phyloP scores from a whole-genome alignment of 106 monocot species.

The Acorus calamus region DNA sequence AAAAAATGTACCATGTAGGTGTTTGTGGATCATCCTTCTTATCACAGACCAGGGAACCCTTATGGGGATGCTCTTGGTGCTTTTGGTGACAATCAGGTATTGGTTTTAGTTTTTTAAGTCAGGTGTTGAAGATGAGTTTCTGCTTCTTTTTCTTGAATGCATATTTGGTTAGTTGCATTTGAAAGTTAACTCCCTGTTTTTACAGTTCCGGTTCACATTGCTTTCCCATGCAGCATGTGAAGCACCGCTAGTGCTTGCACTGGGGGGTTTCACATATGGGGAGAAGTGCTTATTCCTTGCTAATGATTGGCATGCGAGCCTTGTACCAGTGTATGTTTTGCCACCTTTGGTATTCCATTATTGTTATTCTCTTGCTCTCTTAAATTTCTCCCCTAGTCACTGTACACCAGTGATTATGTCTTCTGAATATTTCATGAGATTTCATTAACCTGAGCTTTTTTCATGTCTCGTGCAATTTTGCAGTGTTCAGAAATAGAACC shows the following conservation, averaged over 20 bases:
- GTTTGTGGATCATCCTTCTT: constrained; percentile 85
- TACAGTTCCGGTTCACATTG: constrained; percentile 85
- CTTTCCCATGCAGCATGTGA: constrained; percentile 88
- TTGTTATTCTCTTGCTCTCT: background rate
- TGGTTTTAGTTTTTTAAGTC: background rate
- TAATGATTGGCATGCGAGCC: constrained; percentile 96
- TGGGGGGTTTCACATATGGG: constrained; percentile 82
- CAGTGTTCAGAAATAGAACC: too few relatives aligned
- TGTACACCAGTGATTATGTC: too few relatives aligned
- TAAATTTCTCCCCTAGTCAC: too few relatives aligned
- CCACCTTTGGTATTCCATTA: background rate
- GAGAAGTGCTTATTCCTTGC: constrained; percentile 78
- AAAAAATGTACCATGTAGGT: constrained; percentile 32
- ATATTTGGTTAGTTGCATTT: too few relatives aligned
- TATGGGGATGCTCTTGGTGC: constrained; percentile 74
- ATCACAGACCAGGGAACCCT: constrained; percentile 69
- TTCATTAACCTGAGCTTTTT: too few relatives aligned
- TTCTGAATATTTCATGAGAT: too few relatives aligned
- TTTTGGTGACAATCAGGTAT: constrained; percentile 89
- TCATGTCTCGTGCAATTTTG: too few relatives aligned
- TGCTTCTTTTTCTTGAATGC: too few relatives aligned
- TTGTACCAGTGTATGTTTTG: constrained; percentile 69
- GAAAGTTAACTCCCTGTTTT: background rate
- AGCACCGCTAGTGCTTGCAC: constrained; percentile 83
- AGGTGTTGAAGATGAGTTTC: background rate